Conservation (phyloP, 176 grass and related monocot genomes). For the Hordeum marinum region DNA sequence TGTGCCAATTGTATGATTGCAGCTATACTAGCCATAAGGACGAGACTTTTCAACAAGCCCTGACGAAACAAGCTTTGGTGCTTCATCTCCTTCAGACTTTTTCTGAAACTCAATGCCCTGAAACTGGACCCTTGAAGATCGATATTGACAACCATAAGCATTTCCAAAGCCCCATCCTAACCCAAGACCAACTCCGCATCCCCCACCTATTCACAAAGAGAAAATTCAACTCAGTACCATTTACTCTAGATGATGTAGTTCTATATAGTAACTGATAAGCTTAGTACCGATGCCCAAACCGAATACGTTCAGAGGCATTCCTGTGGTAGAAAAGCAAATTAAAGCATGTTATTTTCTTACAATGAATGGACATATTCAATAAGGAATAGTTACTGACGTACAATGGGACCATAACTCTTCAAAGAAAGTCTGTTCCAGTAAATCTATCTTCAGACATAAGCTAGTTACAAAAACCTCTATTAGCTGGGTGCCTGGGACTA, state of each 20-base stretch:
- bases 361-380: background rate
- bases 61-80: constrained; percentile 13
- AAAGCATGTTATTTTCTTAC: constrained; percentile 9
- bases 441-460: background rate
- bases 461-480: background rate
- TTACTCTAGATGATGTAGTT: background rate
- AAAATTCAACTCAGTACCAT: constrained; percentile 1
- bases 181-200: constrained; percentile 79
- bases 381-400: background rate
- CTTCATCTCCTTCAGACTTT: constrained; percentile 39
- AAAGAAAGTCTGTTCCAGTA: background rate
- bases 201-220: constrained; percentile 58
- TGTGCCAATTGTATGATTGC: background rate
- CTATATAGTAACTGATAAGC: background rate
- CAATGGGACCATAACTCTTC: background rate
- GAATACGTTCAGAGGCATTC: constrained; percentile 81
- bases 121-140: constrained; percentile 82
- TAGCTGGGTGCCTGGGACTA: background rate
- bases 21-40: constrained; percentile 39
- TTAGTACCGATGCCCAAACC: constrained; percentile 80
- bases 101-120: constrained; percentile 81
- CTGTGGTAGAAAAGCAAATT: constrained; percentile 46
- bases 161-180: constrained; percentile 93
- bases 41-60: constrained; percentile 43
- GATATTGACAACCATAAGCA: constrained; percentile 84